Evolutionary conservation across 2,329 filamentous ascomycete genomes (phyloP), one percentile per base, ranked within the genome.

Genomic region (Cytospora paraplurivora): DNA sequence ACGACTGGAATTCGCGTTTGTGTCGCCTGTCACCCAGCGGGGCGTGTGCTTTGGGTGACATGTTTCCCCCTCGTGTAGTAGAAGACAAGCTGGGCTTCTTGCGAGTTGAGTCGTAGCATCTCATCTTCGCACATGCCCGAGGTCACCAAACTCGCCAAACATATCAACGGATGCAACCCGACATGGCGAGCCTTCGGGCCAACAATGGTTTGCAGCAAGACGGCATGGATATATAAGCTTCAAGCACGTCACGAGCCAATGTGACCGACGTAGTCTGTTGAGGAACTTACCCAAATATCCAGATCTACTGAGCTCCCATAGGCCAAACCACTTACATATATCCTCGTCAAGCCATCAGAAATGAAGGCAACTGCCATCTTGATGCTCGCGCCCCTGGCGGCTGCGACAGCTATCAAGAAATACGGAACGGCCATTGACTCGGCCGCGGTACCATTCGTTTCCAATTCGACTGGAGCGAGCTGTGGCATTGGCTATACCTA

Each of bases 401-500:
- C 58, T 35, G 62, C 59, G 17, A 52, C 41, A 21, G 37, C 27
- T 8, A 34, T 32, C 35, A 21, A 11, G 2, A 47, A 21, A 10
- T 12, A 35, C 33, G 17, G 21, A 7, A 37, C 41, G 44, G 13
- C 12, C 27, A 8, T 58, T n/a, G 37, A 54, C 0, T n/a, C 33
- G 1, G 41, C 27, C 19, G 15, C 37, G 12, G 12, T n/a, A 13
- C 38, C 7, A 2, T 32, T n/a, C 8, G 19, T 51, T 17, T 35
- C 27, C 17, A 66, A 64, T 33, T 21, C 44, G 6, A 62, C 62
- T 8, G 54, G 47, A 2, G 34, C 64, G 10, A 51, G 32, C 1
- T 66, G 64, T 33, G 64, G 64, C 27, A 49, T 66, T 11, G 64
- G 64, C 7, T 66, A 66, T 32, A 66, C 64, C 2, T 66, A 66